Evolutionary conservation across 805 yeast genomes (phyloP).

Genomic region (Candida yuanshanica): DNA sequence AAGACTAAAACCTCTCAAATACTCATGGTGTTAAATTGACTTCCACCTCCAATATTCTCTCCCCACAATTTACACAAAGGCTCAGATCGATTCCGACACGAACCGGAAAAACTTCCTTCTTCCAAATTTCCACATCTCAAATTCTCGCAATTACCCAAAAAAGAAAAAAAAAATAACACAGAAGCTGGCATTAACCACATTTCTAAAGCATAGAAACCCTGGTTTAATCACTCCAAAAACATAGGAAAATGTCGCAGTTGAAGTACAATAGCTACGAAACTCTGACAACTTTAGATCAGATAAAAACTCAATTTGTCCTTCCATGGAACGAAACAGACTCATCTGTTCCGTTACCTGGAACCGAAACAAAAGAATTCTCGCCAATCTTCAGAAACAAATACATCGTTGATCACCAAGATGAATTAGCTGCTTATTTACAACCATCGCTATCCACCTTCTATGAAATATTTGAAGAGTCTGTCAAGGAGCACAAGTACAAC

Average conservation of each 20-base stretch:
- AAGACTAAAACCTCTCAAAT: too few species aligned
- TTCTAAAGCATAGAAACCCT: too few species aligned
- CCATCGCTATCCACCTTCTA: conserved; percentile 40
- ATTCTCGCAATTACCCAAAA: too few species aligned
- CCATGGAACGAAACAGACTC: conserved; percentile 16
- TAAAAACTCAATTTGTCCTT: conserved; percentile 14
- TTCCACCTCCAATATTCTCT: too few species aligned
- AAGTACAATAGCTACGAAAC: conserved; percentile 3
- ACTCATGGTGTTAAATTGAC: too few species aligned
- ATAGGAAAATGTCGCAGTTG: conserved; percentile 6
- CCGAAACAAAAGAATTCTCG: conserved; percentile 39
- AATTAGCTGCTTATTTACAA: conserved; percentile 34
- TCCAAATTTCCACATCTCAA: too few species aligned
- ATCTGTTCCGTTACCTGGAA: conserved; percentile 19
- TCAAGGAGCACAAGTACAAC: conserved; percentile 28
- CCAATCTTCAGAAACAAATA: conserved; percentile 43
- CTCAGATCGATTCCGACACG: too few species aligned
- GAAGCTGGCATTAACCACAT: too few species aligned
- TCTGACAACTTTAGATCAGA: conserved; percentile 7
- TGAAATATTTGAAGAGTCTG: conserved; percentile 39
- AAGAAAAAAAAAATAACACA: too few species aligned
- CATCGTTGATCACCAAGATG: conserved; percentile 18
- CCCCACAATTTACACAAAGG: too few species aligned
- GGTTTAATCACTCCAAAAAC: too few species aligned
- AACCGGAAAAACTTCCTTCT: too few species aligned